Evolutionary conservation across 192 early-diverging fungal genomes (phyloP), one percentile per base, ranked within the genome.

Genomic region (Entrophospora sp.): DNA sequence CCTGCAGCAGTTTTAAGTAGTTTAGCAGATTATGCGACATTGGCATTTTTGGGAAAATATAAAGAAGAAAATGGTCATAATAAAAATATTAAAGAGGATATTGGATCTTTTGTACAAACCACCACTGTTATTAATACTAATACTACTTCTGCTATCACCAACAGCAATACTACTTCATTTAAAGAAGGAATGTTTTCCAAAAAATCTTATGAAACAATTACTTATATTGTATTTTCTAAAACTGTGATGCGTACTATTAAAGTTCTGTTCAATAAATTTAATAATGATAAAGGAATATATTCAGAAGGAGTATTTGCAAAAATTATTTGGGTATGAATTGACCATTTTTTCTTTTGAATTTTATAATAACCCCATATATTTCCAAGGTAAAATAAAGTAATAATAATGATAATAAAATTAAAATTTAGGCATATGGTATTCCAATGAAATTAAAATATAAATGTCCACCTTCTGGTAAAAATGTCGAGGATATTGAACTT

Each of bases 181-280:
- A 20, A 10, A 24, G 28, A 35, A 5, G 16, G n/a, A 5, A 13
- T 8, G 20, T 10, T 36, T 4, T 51, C 67, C 4, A 30, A 57
- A 36, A 57, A 62, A 48, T 60, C 71, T 36, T 73, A 69, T 58
- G 64, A 72, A 0, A 71, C 69, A 3, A 74, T 85, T 24, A 93
- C 91, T 0, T 93, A 86, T 66, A 89, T 93, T 77, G 82, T 86
- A 0, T 69, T 94, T 3, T 81, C 85, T 37, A 90, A 90, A 58
- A 81, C 71, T 18, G 78, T 74, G 13, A 81, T 88, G 61, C 68
- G 75, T 22, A 62, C 73, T 16, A 77, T 89, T 12, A 75, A 78
- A 1, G 71, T 71, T 52, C 37, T 85, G 14, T 84, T 89, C 44
- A 81, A 83, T 9, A 70, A 68, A 9, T 81, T 83, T 71, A 72